Conservation (phyloP, 257 asterid species). For the Salvia miltiorrhiza region DNA sequence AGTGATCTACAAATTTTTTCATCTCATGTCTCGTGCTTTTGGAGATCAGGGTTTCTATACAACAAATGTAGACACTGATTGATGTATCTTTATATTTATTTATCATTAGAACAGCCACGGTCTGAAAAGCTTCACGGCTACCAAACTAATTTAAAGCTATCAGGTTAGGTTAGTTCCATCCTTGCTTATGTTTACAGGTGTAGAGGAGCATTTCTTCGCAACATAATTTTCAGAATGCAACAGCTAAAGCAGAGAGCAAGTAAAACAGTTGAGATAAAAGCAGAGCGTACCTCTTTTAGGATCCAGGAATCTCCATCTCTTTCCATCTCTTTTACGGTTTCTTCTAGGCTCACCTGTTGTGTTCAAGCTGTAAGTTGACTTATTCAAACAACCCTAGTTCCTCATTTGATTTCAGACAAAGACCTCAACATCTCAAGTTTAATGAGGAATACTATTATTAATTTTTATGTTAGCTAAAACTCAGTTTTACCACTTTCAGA, state of each 20-base stretch:
- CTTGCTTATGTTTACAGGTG: background rate
- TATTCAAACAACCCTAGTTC: conserved; percentile 1
- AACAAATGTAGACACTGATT: background rate
- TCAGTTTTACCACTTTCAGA: conserved; percentile 42
- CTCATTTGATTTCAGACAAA: conserved; percentile 3
- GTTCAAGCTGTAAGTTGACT: conserved; percentile 17
- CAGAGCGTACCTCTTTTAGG: conserved; percentile 56
- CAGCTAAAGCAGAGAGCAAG: conserved; percentile 9
- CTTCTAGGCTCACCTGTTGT: conserved; percentile 61
- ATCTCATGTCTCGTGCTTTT: conserved; percentile 10
- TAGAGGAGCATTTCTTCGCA: background rate
- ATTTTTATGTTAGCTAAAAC: conserved; percentile 15
- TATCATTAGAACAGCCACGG: conserved; percentile 6
- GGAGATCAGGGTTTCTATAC: background rate
- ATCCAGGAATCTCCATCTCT: conserved; percentile 51
- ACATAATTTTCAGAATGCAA: conserved; percentile 1
- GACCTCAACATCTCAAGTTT: conserved; percentile 10
- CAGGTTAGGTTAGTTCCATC: background rate
- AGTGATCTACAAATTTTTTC: background rate
- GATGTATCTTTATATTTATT: conserved; percentile 1
- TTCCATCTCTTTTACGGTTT: conserved; percentile 55
- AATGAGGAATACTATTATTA: background rate
- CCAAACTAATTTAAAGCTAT: background rate
- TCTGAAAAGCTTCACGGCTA: background rate
- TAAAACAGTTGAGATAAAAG: conserved; percentile 12